Evolutionary conservation across 2,329 filamentous ascomycete genomes (phyloP), one percentile per base, ranked within the genome.

Genomic region (Fusarium palustre): DNA sequence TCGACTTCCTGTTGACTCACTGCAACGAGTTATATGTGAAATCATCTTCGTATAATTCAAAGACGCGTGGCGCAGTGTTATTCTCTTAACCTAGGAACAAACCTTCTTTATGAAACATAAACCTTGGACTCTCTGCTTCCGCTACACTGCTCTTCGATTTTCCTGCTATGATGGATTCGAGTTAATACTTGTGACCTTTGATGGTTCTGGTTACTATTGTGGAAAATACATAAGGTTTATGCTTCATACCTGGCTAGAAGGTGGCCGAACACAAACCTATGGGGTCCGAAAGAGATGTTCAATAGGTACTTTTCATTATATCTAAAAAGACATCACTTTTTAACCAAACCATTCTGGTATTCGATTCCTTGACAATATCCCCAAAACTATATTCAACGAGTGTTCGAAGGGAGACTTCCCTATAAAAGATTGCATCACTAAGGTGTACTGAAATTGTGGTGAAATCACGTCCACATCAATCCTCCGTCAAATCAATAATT

Each of bases 401-500:
- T 18, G 20, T 31, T 11, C 45, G 22, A 12, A 47, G 2, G 12
- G 20, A 13, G 13, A 15, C 9, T 25, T 9, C 7, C 20, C 13
- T 7, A 47, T 16, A 22, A 41, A 16, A 7, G 20, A 24, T 24
- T 15, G 20, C 38, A 24, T 41, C 20, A 20, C 4, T 22, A 12
- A 41, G 12, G 20, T 24, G n/a, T 22, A 24, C 12, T 11, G 3
- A 31, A 22, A 25, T 20, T 24, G 20, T 5, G 20, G 25, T 46
- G 7, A 47, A 15, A 33, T 41, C 38, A 16, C 11, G 9, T 2
- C 13, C 9, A 28, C 13, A 12, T 61, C 24, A 68, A 6, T 65
- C 67, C 1, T 45, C 46, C 1, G 62, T 60, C 41, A 70, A 25
- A 49, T 68, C 63, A 52, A 67, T 48, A 24, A 65, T n/a, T 2